A percentile compares a stretch with the other conserved stretches of the same genome.
These are phyloP conservation scores for Margaritispora aquatica DNA, from an alignment of 495 filamentous ascomycete genomes.

Conservation along the genomic window DNA sequence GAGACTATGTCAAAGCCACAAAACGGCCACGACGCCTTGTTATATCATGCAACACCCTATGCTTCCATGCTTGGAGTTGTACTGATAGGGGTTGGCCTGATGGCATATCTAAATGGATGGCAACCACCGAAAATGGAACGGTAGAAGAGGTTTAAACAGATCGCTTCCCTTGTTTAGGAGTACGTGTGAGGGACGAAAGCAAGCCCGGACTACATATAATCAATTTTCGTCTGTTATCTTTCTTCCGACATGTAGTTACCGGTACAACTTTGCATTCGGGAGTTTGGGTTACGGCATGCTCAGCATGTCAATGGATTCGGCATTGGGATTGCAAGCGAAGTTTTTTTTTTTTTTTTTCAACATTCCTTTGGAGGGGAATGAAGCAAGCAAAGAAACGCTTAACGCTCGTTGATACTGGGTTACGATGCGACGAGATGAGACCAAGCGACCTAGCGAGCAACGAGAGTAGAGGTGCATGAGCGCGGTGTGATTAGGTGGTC, in stretches of 20 bases:
- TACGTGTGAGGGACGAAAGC: neutral
- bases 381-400: neutral
- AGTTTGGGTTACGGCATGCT: neutral
- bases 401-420: neutral
- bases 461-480: constrained; percentile 3
- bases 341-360: neutral
- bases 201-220: neutral
- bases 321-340: neutral
- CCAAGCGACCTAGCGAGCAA: too few relatives aligned
- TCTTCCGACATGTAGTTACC: neutral
- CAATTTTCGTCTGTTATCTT: neutral
- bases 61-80: constrained; percentile 87
- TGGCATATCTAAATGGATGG: constrained; percentile 84
- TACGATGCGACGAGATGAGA: constrained; percentile 8
- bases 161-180: neutral
- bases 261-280: neutral
- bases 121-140: constrained; percentile 23
- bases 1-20: constrained; percentile 27
- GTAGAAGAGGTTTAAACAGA: constrained; percentile 7
- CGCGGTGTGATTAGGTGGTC: constrained; percentile 2
- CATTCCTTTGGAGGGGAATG: constrained; percentile 6
- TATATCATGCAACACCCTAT: constrained; percentile 70
- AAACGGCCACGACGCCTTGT: constrained; percentile 35
- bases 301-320: constrained; percentile 7
- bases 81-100: constrained; percentile 79